phyloP scores from a whole-genome alignment of 768 basidiomycete species.

The Termitomyces sp. region DNA sequence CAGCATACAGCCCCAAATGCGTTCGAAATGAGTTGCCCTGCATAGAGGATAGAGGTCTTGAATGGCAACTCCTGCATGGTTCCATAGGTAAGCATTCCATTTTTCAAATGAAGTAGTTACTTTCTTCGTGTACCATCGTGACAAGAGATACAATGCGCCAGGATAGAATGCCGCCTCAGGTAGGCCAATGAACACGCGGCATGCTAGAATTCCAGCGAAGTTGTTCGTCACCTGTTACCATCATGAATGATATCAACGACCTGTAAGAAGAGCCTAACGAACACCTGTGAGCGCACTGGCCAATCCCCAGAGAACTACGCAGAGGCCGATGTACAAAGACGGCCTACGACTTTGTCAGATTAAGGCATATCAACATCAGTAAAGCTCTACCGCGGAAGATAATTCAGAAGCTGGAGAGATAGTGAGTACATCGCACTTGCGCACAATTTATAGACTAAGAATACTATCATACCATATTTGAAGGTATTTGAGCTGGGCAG shows the following conservation, averaged over 20 bases:
- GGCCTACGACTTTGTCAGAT: slow-evolving; percentile 36
- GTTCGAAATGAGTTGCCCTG: slow-evolving; percentile 59
- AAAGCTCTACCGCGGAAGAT: slow-evolving; percentile 43
- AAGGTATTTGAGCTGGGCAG: slow-evolving; percentile 47
- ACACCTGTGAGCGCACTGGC: slow-evolving; percentile 64
- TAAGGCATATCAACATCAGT: background rate
- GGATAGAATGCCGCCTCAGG: slow-evolving; percentile 71
- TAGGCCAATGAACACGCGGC: slow-evolving; percentile 62
- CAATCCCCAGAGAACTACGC: slow-evolving; percentile 61
- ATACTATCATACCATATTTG: slow-evolving; percentile 48
- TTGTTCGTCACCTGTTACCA: slow-evolving; percentile 46
- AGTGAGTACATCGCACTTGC: background rate
- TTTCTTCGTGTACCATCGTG: slow-evolving; percentile 58
- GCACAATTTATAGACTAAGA: background rate
- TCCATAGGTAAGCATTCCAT: background rate
- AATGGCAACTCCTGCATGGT: slow-evolving; percentile 55
- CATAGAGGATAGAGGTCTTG: slow-evolving; percentile 58
- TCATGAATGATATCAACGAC: too few relatives aligned
- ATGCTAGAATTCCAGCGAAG: slow-evolving; percentile 53
- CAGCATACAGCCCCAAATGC: slow-evolving; percentile 60
- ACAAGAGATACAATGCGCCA: slow-evolving; percentile 45
- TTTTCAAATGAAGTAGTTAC: slow-evolving; percentile 21
- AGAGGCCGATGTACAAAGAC: slow-evolving; percentile 57
- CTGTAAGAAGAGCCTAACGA: slow-evolving; percentile 10
- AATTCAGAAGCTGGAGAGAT: slow-evolving; percentile 47